Percentiles rank a stretch among this genome's conserved stretches.
Conservation (phyloP, 2,329 filamentous ascomycete genomes). For the Aspergillus tubingensis region DNA sequence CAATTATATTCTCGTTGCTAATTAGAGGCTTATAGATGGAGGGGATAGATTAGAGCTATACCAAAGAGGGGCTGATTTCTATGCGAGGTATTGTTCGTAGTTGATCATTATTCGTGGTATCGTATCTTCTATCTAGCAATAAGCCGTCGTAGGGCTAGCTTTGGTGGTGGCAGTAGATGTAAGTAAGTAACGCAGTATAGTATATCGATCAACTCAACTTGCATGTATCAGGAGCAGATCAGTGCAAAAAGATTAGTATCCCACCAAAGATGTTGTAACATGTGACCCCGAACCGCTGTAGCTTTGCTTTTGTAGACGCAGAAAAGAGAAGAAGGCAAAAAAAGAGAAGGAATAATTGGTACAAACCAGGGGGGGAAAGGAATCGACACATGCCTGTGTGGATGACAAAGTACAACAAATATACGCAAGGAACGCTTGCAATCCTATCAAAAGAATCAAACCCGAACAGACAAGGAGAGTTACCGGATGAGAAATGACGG, state of each 20-base stretch:
- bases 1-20: too few relatives aligned
- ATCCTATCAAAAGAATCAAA: neutral
- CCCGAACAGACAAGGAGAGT: neutral
- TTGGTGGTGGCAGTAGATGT: neutral
- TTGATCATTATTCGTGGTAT: neutral
- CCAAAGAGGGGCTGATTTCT: neutral
- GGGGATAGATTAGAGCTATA: too few relatives aligned
- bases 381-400: neutral
- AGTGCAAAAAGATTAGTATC: neutral
- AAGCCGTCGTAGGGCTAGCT: neutral
- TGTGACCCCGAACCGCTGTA: neutral
- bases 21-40: too few relatives aligned
- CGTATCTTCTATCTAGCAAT: neutral
- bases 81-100: neutral
- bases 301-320: neutral
- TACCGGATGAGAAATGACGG: neutral
- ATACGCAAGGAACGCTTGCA: neutral
- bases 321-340: constrained; percentile 6
- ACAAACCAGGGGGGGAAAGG: neutral
- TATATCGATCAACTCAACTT: neutral
- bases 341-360: neutral
- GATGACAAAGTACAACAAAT: neutral
- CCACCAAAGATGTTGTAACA: neutral
- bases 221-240: neutral
- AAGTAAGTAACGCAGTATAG: neutral